phyloP scores from a whole-genome alignment of 2,329 filamentous ascomycete genomes.

The Colletotrichum limetticola region DNA sequence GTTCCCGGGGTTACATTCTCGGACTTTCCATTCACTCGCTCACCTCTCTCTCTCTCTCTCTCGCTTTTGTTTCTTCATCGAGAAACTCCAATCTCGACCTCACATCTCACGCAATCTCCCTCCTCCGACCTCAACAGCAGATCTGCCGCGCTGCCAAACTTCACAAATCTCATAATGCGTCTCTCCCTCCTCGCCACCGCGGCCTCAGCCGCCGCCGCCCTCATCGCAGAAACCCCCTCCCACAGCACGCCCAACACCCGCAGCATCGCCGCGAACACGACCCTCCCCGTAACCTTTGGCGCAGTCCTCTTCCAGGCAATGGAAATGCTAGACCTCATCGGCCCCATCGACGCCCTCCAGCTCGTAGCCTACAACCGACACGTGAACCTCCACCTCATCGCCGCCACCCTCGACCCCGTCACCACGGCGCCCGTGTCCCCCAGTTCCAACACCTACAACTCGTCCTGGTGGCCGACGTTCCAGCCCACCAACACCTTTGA shows the following conservation, averaged over 20 bases:
- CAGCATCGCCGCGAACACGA: not conserved
- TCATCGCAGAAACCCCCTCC: not conserved
- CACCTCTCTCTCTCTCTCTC: not conserved
- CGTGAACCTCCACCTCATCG: conserved; percentile 54
- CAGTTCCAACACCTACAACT: conserved; percentile 46
- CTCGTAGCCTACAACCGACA: conserved; percentile 30
- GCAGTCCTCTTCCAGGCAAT: conserved; percentile 35
- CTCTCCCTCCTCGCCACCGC: not conserved
- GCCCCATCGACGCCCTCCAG: conserved; percentile 38
- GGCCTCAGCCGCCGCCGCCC: not conserved
- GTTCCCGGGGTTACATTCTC: not conserved
- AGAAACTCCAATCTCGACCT: not conserved
- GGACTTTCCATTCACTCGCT: not conserved
- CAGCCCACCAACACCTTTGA: conserved; percentile 63
- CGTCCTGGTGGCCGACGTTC: conserved; percentile 48
- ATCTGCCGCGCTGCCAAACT: not conserved
- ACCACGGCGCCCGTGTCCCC: conserved; percentile 43
- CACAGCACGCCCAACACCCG: not conserved
- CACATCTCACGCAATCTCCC: not conserved
- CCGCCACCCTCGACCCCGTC: conserved; percentile 53
- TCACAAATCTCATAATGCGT: not conserved
- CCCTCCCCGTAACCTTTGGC: conserved; percentile 33
- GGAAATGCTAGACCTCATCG: conserved; percentile 38
- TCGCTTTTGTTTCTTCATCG: not conserved
- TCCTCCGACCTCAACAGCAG: not conserved